These are phyloP conservation scores for Cicer chorassanicum DNA, from an alignment of 306 rosid species.

Conservation along the genomic window DNA sequence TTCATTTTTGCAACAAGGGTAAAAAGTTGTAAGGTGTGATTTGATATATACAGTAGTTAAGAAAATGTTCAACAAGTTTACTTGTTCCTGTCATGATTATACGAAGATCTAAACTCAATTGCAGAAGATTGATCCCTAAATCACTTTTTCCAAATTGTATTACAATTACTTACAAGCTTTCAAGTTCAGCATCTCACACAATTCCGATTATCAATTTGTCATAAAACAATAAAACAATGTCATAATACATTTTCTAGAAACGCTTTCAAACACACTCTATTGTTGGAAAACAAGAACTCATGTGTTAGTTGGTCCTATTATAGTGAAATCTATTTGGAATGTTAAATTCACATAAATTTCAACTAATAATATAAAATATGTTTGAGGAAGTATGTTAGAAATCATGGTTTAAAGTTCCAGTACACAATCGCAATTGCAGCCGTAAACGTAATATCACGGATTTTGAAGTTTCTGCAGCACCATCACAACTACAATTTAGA, in stretches of 20 bases:
- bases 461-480: too few species aligned
- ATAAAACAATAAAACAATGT: neutral
- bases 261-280: too few species aligned
- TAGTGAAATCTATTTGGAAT: neutral
- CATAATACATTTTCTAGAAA: neutral
- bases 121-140: neutral
- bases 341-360: neutral
- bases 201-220: neutral
- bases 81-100: too few species aligned
- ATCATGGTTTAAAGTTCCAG: too few species aligned
- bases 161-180: neutral
- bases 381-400: neutral
- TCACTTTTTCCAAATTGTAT: neutral
- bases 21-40: neutral
- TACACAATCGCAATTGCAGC: too few species aligned
- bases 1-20: neutral
- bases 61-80: neutral
- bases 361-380: neutral
- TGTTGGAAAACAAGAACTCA: neutral
- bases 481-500: too few species aligned
- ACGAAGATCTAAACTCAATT: neutral
- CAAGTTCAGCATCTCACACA: neutral
- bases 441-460: too few species aligned
- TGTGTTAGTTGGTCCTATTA: neutral
- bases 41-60: neutral